These are phyloP conservation scores for Phytophthora cryptogea DNA, from an alignment of 352 stramenopile genomes.

Conservation along the genomic window DNA sequence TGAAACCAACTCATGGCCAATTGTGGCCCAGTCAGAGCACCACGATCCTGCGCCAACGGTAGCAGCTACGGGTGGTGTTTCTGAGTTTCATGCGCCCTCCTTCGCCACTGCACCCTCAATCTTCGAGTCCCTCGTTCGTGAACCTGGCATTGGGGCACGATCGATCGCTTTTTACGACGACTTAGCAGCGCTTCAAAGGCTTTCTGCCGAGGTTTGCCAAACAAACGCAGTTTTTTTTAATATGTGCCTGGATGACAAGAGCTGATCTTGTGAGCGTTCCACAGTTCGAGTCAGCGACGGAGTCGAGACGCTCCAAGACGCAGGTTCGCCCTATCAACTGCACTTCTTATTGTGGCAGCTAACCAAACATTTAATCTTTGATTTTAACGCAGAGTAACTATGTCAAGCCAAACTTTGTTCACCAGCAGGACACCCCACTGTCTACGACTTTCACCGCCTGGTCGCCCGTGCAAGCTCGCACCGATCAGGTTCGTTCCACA, in stretches of 20 bases:
- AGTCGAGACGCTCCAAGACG: slow-evolving; percentile 10
- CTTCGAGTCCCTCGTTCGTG: slow-evolving; percentile 56
- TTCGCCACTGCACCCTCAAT: slow-evolving; percentile 48
- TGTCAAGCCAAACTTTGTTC: slow-evolving; percentile 44
- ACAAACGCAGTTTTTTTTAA: background rate
- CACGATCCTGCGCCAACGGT: background rate
- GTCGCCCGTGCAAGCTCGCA: slow-evolving; percentile 2
- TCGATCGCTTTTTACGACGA: slow-evolving; percentile 45
- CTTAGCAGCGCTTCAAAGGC: slow-evolving; percentile 40
- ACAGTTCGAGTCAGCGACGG: slow-evolving; percentile 25
- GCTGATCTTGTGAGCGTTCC: background rate
- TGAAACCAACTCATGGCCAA: background rate
- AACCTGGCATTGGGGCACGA: slow-evolving; percentile 34
- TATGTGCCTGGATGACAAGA: background rate
- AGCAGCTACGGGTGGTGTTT: background rate
- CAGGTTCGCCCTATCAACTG: slow-evolving; percentile 12
- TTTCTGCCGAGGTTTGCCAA: slow-evolving; percentile 40
- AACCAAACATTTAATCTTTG: background rate
- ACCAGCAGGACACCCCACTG: slow-evolving; percentile 20
- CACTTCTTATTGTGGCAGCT: background rate
- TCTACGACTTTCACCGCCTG: background rate
- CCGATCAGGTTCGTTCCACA: slow-evolving; percentile 6
- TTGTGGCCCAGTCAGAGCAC: background rate
- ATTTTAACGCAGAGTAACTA: slow-evolving; percentile 28
- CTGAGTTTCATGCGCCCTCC: slow-evolving; percentile 15